A percentile compares a stretch with the other conserved stretches of the same genome.
phyloP scores from a whole-genome alignment of 2,329 filamentous ascomycete genomes.

The Nemania sp. region DNA sequence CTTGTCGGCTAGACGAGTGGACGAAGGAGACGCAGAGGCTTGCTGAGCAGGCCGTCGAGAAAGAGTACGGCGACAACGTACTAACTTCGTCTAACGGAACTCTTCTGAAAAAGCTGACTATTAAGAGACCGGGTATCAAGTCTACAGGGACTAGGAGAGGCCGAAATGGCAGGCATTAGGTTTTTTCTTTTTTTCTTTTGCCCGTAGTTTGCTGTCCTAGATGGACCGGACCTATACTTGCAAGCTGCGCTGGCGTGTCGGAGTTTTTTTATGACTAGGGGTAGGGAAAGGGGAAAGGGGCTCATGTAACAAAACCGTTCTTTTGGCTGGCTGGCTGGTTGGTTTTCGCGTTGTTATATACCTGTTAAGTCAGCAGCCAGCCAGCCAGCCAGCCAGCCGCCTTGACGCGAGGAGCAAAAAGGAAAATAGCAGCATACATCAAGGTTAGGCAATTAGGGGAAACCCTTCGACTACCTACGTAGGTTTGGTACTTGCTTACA shows the following conservation, averaged over 20 bases:
- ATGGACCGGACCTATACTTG: slow-evolving; percentile 29
- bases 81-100: slow-evolving; percentile 24
- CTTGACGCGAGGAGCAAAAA: slow-evolving; percentile 24
- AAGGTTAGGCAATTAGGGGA: slow-evolving; percentile 8
- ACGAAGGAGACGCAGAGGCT: slow-evolving; percentile 40
- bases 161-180: slow-evolving; percentile 36
- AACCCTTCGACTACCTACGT: no score
- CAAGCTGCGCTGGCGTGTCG: slow-evolving; percentile 30
- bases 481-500: no score
- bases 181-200: no score
- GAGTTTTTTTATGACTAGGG: slow-evolving; percentile 26
- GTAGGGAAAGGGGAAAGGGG: no score
- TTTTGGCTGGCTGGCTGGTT: slow-evolving; percentile 17
- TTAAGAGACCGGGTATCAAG: slow-evolving; percentile 23
- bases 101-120: slow-evolving; percentile 2
- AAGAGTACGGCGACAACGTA: slow-evolving; percentile 37
- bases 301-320: slow-evolving; percentile 30
- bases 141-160: slow-evolving; percentile 31
- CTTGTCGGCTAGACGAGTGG: slow-evolving; percentile 74
- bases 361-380: no score
- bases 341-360: slow-evolving; percentile 35
- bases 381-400: no score
- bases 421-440: slow-evolving; percentile 31
- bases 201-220: neutral
- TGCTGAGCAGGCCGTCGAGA: slow-evolving; percentile 38